Base-by-base conservation (phyloP, 257 asterid species). In the Datura wrightii region DNA sequence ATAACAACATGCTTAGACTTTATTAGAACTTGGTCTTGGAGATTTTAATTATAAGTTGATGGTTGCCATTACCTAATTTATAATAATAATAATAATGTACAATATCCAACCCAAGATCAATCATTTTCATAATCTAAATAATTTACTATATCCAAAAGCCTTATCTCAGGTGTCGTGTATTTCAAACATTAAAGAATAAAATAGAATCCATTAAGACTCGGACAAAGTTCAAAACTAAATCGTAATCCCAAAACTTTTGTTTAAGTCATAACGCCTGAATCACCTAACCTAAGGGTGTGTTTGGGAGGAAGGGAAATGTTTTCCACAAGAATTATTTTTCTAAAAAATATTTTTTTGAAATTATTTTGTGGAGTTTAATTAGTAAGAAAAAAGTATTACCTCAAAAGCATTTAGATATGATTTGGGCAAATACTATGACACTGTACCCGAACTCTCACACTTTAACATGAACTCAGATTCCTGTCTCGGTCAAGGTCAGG, bases 51-150 rank as follows among this genome's bases (percentile, higher is more conserved):
- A 48, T 24, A 14, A 7, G 41, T 31, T 76, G 46, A 50, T 50
- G 4, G 31, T 76, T 50, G 3, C 13, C 46, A 50, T 31, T 50
- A 50, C 62, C 82, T 50, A 76, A 50, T 3, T 10, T 6, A 44
- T 74, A 50, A 48, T 48, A 48, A 74, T 39, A 39, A 39, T 39
- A 39, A 39, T 39, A 24, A 24, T 19, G 11, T 74, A 74, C 42
- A 74, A 46, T 50, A 50, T 76, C 62, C 81, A 24, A 13, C 5
- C 42, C 44, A 48, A 76, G 46, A 42, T 52, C 5, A 3, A 50
- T 13, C 46, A 76, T 24, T 74, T 50, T 76, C 62, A 72, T 46
- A 72, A 72, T 72, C 80, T 72, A 39, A 72, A 72, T 19, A 2
- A 71, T 8, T 5, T 46, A 19, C 31, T 44, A 2, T 72, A n/a